Conservation (phyloP, 2,329 filamentous ascomycete genomes). For the Trichoderma asperellum region DNA sequence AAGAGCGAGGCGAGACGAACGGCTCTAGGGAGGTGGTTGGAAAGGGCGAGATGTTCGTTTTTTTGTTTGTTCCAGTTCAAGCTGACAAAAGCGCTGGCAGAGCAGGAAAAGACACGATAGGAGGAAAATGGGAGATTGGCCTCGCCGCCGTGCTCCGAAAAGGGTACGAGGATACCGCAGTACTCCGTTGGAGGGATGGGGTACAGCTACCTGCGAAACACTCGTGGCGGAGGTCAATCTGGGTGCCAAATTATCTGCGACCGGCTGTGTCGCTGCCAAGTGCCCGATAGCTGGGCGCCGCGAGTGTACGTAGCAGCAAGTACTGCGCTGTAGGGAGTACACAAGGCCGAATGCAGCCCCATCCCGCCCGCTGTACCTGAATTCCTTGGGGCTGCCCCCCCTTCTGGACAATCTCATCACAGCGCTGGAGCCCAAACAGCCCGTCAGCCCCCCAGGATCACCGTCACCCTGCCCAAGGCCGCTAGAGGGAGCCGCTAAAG, state of each 20-base stretch:
- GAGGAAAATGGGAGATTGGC: conserved; percentile 27
- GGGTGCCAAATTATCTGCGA: not conserved
- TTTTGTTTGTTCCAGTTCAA: not conserved
- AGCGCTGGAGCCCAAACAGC: not conserved
- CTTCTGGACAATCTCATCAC: conserved; percentile 21
- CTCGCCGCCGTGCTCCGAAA: conserved; percentile 11
- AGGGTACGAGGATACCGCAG: conserved; percentile 13
- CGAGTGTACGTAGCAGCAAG: not conserved
- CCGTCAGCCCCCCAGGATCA: not conserved
- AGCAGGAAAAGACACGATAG: conserved; percentile 25
- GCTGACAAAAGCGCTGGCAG: not conserved
- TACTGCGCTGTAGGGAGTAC: conserved; percentile 11
- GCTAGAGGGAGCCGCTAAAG: not conserved
- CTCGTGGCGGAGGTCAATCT: not conserved
- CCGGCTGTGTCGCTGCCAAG: not conserved
- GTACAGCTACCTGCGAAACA: conserved; percentile 7
- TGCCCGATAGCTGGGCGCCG: not conserved
- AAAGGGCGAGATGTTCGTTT: not conserved
- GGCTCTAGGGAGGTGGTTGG: not conserved
- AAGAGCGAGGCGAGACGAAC: conserved; percentile 17
- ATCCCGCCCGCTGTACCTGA: conserved; percentile 20
- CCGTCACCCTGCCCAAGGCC: conserved; percentile 13
- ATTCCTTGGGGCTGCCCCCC: conserved; percentile 1
- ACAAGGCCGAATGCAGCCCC: conserved; percentile 7
- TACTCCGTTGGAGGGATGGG: not conserved